phyloP scores from a whole-genome alignment of 2,329 filamentous ascomycete genomes.

The Trichoderma lentiforme region DNA sequence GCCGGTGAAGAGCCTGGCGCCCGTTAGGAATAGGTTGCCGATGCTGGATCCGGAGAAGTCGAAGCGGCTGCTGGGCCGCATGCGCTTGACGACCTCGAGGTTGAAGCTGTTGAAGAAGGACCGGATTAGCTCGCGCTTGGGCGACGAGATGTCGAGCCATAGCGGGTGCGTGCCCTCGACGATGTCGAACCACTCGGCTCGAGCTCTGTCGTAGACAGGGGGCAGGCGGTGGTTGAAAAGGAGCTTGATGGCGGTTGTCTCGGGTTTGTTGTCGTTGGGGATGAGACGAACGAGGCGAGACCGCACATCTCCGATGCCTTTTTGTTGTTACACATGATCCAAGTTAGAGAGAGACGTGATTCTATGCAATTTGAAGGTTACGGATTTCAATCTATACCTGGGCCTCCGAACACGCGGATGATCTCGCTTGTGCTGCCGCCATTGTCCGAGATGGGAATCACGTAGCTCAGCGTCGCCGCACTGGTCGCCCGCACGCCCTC shows the following conservation, averaged over 20 bases:
- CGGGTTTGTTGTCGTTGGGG: constrained; percentile 58
- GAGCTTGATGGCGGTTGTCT: constrained; percentile 70
- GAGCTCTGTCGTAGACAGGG: constrained; percentile 53
- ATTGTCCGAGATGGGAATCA: constrained; percentile 95
- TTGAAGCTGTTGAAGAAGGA: constrained; percentile 75
- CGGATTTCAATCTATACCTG: constrained; percentile 52
- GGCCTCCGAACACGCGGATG: constrained; percentile 90
- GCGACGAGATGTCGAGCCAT: constrained; percentile 68
- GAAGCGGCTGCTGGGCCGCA: constrained; percentile 68
- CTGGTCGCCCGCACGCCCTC: constrained; percentile 62
- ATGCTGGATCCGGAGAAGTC: constrained; percentile 74
- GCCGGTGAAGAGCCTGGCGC: constrained; percentile 84
- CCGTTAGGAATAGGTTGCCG: constrained; percentile 77
- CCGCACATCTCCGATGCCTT: constrained; percentile 54
- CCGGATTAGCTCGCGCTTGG: constrained; percentile 73
- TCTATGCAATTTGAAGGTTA: neutral
- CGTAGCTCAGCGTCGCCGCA: constrained; percentile 68
- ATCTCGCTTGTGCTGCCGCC: constrained; percentile 91
- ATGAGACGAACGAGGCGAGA: constrained; percentile 83
- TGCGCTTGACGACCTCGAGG: constrained; percentile 73
- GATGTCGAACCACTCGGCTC: constrained; percentile 81
- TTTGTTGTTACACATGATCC: neutral
- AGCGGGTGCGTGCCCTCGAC: constrained; percentile 76
- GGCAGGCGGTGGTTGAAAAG: constrained; percentile 88
- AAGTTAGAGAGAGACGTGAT: constrained; percentile 24